Evolutionary conservation across 148 eudicot genomes (phyloP).

Genomic region (Chenopodium quinoa): DNA sequence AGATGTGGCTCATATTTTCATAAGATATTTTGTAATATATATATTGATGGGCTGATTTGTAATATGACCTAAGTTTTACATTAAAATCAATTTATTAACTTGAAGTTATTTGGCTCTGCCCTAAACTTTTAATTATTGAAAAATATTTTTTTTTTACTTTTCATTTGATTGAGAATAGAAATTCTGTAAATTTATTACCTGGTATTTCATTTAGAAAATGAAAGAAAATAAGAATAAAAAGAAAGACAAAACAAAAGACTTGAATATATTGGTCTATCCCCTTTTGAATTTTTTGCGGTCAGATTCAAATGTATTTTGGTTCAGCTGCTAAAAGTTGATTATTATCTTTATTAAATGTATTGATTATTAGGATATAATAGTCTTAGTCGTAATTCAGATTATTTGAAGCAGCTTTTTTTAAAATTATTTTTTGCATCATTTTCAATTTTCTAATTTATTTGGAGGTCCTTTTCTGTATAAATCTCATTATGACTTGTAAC

Average conservation of each 20-base stretch:
- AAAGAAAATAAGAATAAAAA: neutral
- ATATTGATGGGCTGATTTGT: neutral
- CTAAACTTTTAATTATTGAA: neutral
- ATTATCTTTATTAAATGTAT: neutral
- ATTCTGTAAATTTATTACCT: neutral
- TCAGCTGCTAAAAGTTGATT: neutral
- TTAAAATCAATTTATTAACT: neutral
- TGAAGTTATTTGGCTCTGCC: neutral
- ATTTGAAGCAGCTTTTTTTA: neutral
- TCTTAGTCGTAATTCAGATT: neutral
- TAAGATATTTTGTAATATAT: neutral
- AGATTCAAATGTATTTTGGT: neutral
- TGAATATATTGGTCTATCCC: neutral
- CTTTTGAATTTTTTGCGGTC: neutral
- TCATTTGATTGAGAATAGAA: neutral
- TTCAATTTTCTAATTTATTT: neutral
- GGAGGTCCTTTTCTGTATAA: neutral
- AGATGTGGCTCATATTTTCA: neutral
- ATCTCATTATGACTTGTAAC: constrained; percentile 2
- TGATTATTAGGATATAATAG: neutral
- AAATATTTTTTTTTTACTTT: neutral
- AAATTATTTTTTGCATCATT: too few relatives aligned
- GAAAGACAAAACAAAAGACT: neutral
- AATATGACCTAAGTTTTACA: neutral
- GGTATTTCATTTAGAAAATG: neutral